Conservation (phyloP, 345 rosid genomes). For the Zanthoxylum bungeanum region DNA sequence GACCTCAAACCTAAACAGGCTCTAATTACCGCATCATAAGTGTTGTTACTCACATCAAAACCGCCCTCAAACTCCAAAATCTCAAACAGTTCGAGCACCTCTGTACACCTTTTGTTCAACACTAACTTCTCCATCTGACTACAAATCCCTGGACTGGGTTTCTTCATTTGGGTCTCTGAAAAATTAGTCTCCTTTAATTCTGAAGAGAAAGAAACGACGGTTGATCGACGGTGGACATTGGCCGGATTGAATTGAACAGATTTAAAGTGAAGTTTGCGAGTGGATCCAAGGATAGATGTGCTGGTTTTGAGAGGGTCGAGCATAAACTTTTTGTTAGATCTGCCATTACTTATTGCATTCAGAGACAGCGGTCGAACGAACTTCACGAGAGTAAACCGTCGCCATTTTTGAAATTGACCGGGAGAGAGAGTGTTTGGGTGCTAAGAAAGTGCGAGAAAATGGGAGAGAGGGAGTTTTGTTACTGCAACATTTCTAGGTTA, state of each 20-base stretch:
- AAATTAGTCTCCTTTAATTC: slow-evolving; percentile 43
- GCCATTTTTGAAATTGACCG: slow-evolving; percentile 28
- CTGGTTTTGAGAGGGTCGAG: slow-evolving; percentile 30
- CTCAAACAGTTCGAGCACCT: slow-evolving; percentile 84
- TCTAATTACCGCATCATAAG: too few species aligned
- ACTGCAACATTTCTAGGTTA: too few species aligned
- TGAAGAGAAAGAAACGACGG: slow-evolving; percentile 48
- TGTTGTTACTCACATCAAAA: too few species aligned
- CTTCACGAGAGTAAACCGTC: slow-evolving; percentile 39
- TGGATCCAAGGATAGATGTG: slow-evolving; percentile 46
- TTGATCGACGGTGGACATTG: slow-evolving; percentile 35
- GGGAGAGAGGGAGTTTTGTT: too few species aligned
- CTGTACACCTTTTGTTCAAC: slow-evolving; percentile 43
- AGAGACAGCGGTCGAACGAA: slow-evolving; percentile 35
- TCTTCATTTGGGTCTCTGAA: slow-evolving; percentile 29
- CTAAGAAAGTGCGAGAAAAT: not conserved
- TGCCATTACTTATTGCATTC: slow-evolving; percentile 12
- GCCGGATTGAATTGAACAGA: slow-evolving; percentile 9
- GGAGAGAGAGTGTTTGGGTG: slow-evolving; percentile 8
- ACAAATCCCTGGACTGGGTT: slow-evolving; percentile 48
- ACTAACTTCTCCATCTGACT: slow-evolving; percentile 76
- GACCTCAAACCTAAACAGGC: too few species aligned
- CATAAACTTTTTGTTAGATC: slow-evolving; percentile 41
- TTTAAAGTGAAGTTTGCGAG: slow-evolving; percentile 33
- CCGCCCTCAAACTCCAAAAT: too few species aligned